Base-by-base conservation (phyloP, 768 basidiomycete species). In the Sutorius australiensis region DNA sequence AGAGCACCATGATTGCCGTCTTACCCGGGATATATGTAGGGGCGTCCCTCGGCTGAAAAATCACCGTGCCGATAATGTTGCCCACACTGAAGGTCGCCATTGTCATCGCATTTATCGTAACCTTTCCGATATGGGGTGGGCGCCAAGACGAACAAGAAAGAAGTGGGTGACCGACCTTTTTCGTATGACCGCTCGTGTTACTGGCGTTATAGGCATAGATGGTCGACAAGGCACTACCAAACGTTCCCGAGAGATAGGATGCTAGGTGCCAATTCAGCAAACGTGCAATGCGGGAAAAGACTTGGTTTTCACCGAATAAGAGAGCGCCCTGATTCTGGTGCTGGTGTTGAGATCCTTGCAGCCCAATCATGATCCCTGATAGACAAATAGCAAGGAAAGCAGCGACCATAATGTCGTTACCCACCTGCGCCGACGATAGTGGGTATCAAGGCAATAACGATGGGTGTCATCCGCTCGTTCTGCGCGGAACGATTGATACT, bases 21-120 rank as follows among this genome's bases (percentile, higher is more conserved):
- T 87, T 87, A 19, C 83, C 85, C 0, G 82, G 83, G 30, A 84
- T 79, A 63, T 87, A 87, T 14, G 63, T 74, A 0, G 83, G 82
- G 3, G 80, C 82, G 55, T 82, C 82, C 55, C 79, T 75, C 0
- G 83, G 79, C 31, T 78, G 80, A 61, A 87, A 83, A 30, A 84
- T 83, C 62, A 81, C 77, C 0, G 81, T 76, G 6, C 86, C 85
- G 50, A 83, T 73, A 43, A 84, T 81, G 59, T 85, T 85, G 16
- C 84, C 81, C 17, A 81, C 54, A 44, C 75, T 74, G 61, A 84
- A 83, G 0, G 79, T 68, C 5, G 75, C 73, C 19, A 84, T 66
- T 3, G 81, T 84, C 75, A 83, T 72, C 5, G 81, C 78, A 50
- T 84, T 84, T 57, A 84, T 75, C 2, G 83, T 84, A 54, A 80